phyloP scores from a whole-genome alignment of 129 eudicot genomes.

The Flaveria sonorensis region DNA sequence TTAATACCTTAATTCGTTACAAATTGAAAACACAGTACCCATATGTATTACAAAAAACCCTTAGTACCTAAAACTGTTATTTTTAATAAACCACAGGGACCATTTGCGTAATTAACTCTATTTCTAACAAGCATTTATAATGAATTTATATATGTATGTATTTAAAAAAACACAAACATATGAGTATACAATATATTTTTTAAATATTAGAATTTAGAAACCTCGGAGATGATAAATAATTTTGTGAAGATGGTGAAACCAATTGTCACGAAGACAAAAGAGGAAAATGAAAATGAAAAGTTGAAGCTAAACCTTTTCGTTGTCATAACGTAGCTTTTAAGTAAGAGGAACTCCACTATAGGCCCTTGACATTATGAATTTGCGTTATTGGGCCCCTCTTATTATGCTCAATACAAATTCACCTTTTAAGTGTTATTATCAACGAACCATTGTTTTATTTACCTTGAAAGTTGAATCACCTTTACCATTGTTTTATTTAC shows the following conservation, averaged over 20 bases:
- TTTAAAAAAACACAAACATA: not conserved
- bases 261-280: conserved; percentile 16
- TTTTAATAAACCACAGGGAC: too few species aligned
- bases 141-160: not conserved
- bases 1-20: too few species aligned
- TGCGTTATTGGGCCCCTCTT: conserved; percentile 21
- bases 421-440: not conserved
- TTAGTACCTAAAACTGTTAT: too few species aligned
- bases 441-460: not conserved
- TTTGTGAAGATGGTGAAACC: conserved; percentile 24
- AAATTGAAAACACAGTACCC: too few species aligned
- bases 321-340: conserved; percentile 58
- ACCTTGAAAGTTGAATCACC: too few species aligned
- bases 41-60: too few species aligned
- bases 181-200: not conserved
- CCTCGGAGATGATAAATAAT: not conserved
- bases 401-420: conserved; percentile 11
- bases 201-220: not conserved
- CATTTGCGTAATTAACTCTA: too few species aligned
- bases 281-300: conserved; percentile 3
- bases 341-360: conserved; percentile 42
- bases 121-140: not conserved
- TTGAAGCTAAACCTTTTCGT: conserved; percentile 32
- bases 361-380: conserved; percentile 39
- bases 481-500: too few species aligned